Conservation (phyloP, 1,139 yeast species). For the Candida tetrigidarum region DNA sequence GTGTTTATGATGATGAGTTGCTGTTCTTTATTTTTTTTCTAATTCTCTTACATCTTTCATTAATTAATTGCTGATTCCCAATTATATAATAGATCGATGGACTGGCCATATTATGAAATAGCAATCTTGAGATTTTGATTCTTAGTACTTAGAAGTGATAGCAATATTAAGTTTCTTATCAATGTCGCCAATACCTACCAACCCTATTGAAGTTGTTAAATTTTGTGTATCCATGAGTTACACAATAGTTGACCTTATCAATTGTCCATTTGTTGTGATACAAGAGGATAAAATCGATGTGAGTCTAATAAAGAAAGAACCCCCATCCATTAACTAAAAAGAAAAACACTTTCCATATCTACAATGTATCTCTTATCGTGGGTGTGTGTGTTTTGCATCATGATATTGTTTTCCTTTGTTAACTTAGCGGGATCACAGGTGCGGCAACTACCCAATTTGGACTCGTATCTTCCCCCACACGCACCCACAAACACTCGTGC, state of each 20-base stretch:
- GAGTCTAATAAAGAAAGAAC: not conserved
- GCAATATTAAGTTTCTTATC: not conserved
- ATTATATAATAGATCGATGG: no score
- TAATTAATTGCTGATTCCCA: no score
- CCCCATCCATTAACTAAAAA: not conserved
- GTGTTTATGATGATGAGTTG: no score
- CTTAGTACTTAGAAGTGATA: no score
- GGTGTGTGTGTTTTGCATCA: no score
- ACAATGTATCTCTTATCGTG: no score
- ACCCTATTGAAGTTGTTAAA: slow-evolving; percentile 3
- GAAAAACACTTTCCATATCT: not conserved
- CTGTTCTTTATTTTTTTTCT: no score
- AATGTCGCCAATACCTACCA: not conserved
- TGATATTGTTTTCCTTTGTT: not conserved
- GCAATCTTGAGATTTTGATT: no score
- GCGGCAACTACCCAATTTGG: slow-evolving; percentile 2
- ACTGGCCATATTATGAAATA: no score
- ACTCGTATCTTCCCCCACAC: not conserved
- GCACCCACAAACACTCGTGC: not conserved
- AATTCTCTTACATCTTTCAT: no score
- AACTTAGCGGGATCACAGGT: not conserved
- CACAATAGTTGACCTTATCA: slow-evolving; percentile 5
- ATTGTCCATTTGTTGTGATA: slow-evolving; percentile 4
- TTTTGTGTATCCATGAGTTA: slow-evolving; percentile 2
- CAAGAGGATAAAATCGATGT: not conserved